Percentiles rank a stretch among this genome's conserved stretches.
These are phyloP conservation scores for Jackrogersella minutella DNA, from an alignment of 495 filamentous ascomycete species.

Conservation along the genomic window DNA sequence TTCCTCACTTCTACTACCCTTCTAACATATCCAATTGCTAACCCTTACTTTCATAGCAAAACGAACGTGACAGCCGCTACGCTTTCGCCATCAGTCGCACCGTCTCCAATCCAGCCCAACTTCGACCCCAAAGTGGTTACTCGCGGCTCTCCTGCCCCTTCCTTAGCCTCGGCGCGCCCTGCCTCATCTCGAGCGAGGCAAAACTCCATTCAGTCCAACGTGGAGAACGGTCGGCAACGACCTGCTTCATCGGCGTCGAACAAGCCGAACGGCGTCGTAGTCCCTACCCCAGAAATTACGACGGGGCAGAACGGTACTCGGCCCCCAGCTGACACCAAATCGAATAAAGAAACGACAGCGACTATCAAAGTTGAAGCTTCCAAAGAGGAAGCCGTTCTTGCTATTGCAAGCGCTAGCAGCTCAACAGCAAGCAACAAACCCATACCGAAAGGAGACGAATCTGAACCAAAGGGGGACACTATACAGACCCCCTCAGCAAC, in stretches of 20 bases:
- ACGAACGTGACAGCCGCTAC: conserved; percentile 35
- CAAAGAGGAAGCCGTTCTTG: conserved; percentile 40
- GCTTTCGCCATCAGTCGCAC: conserved; percentile 73
- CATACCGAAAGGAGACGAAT: conserved; percentile 41
- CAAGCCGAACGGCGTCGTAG: conserved; percentile 48
- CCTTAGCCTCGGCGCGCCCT: conserved; percentile 56
- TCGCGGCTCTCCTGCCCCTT: conserved; percentile 54
- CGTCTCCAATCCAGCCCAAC: conserved; percentile 73
- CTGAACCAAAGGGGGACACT: conserved; percentile 46
- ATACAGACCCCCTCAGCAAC: conserved; percentile 43
- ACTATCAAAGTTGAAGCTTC: conserved; percentile 47
- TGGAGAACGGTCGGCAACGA: conserved; percentile 62
- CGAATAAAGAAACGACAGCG: conserved; percentile 48
- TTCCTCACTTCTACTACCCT: not conserved
- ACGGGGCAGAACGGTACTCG: conserved; percentile 32
- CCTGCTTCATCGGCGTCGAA: conserved; percentile 69
- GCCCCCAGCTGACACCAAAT: conserved; percentile 44
- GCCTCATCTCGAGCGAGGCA: conserved; percentile 74
- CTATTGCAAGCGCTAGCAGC: conserved; percentile 38
- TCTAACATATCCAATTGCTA: conserved; percentile 13
- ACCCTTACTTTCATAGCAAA: conserved; percentile 35
- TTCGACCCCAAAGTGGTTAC: conserved; percentile 58
- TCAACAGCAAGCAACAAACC: conserved; percentile 38
- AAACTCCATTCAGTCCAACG: conserved; percentile 64
- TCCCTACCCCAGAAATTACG: conserved; percentile 48